phyloP scores from a whole-genome alignment of 371 early-diverging fungal species.

The Dinochytrium kinnereticum region DNA sequence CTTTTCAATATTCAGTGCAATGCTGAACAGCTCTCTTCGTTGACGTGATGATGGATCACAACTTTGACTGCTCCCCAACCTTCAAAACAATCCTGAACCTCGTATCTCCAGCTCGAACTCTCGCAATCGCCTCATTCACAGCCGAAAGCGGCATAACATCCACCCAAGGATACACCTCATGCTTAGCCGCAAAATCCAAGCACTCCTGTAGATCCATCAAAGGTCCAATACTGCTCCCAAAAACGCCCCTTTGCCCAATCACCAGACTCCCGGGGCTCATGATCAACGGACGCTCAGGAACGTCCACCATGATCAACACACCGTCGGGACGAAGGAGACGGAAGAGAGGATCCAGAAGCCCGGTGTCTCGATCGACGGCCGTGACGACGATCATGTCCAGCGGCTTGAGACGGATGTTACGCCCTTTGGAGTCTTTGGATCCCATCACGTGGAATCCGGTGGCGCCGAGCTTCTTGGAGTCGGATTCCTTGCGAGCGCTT shows the following conservation, averaged over 20 bases:
- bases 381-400: slow-evolving; percentile 17
- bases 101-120: background rate
- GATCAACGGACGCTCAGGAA: slow-evolving; percentile 65
- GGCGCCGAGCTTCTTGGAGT: slow-evolving; percentile 65
- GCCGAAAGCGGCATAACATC: slow-evolving; percentile 35
- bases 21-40: too few species aligned
- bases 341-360: slow-evolving; percentile 1
- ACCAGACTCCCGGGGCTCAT: slow-evolving; percentile 54
- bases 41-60: background rate
- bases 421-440: background rate
- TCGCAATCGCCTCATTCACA: slow-evolving; percentile 24
- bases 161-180: slow-evolving; percentile 39
- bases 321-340: slow-evolving; percentile 41
- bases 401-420: background rate
- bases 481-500: slow-evolving; percentile 66
- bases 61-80: background rate
- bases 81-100: slow-evolving; percentile 10
- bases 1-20: too few species aligned
- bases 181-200: slow-evolving; percentile 72
- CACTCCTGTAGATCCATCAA: slow-evolving; percentile 58
- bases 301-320: slow-evolving; percentile 64
- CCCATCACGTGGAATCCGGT: background rate
- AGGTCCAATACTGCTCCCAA: slow-evolving; percentile 75
- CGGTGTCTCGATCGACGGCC: slow-evolving; percentile 12
- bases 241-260: slow-evolving; percentile 57